Percentiles rank a stretch among this genome's conserved stretches.
Conservation (phyloP, 2,329 filamentous ascomycete genomes). For the Myriosclerotinia duriaeana region DNA sequence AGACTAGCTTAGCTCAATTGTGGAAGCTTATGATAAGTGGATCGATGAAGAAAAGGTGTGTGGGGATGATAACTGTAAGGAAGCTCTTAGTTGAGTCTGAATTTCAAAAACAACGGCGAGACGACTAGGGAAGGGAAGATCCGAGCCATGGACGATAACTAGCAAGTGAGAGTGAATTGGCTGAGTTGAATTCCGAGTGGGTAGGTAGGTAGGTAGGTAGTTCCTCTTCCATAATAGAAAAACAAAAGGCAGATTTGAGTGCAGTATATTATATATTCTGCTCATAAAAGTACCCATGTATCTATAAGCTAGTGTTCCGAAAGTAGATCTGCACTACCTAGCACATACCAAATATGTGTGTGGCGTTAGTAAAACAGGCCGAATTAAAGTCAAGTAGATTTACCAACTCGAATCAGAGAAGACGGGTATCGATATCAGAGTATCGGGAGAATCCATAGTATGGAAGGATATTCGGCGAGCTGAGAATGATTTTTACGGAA, state of each 20-base stretch:
- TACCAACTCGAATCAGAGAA: neutral
- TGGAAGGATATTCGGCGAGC: conserved; percentile 3
- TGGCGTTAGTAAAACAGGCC: conserved; percentile 10
- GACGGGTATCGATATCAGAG: neutral
- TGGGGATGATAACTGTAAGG: conserved; percentile 20
- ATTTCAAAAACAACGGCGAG: conserved; percentile 1
- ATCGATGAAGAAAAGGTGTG: conserved; percentile 19
- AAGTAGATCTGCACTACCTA: conserved; percentile 1
- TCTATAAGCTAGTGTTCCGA: conserved; percentile 1
- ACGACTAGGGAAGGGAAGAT: conserved; percentile 13
- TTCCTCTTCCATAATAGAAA: neutral
- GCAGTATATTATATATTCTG: neutral
- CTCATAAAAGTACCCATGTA: neutral
- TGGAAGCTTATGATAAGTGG: conserved; percentile 10
- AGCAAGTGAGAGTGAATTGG: neutral
- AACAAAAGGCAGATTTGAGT: neutral
- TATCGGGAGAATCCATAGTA: neutral
- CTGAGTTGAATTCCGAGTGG: neutral
- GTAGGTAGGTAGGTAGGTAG: neutral
- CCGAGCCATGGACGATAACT: conserved; percentile 5
- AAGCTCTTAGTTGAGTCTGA: conserved; percentile 5
- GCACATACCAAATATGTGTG: conserved; percentile 2
- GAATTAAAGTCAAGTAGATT: neutral
- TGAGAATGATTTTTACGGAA: conserved; percentile 7
- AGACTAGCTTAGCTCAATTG: conserved; percentile 16